phyloP scores from a whole-genome alignment of 306 rosid species.

The Trifolium subterraneum region DNA sequence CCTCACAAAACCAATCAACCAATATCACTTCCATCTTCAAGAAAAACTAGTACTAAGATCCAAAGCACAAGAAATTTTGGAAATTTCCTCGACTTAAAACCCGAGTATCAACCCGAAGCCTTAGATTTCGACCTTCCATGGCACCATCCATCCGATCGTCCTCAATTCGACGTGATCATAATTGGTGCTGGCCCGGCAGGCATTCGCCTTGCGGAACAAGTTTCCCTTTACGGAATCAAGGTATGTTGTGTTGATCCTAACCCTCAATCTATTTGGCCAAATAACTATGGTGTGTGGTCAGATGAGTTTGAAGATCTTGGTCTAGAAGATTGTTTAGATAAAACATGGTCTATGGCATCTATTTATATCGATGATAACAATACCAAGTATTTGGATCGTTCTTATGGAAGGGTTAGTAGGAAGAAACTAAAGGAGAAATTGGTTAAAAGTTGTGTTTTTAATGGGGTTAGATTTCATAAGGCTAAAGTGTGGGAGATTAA shows the following conservation, averaged over 20 bases:
- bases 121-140: conserved; percentile 66
- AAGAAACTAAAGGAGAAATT: conserved; percentile 60
- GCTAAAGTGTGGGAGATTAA: conserved; percentile 71
- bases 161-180: conserved; percentile 64
- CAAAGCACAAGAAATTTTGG: conserved; percentile 55
- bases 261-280: conserved; percentile 85
- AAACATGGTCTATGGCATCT: conserved; percentile 74
- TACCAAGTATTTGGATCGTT: conserved; percentile 67
- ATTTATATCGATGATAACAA: conserved; percentile 58
- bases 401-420: conserved; percentile 70
- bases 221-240: conserved; percentile 66
- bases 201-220: conserved; percentile 71
- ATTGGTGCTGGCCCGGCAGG: conserved; percentile 88
- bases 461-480: conserved; percentile 68
- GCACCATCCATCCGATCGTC: conserved; percentile 51
- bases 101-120: conserved; percentile 48
- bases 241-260: conserved; percentile 87
- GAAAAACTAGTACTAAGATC: conserved; percentile 36
- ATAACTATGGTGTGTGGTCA: conserved; percentile 86
- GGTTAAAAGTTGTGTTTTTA: conserved; percentile 59
- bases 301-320: conserved; percentile 74
- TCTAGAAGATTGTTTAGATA: conserved; percentile 71
- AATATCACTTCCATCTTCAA: conserved; percentile 40
- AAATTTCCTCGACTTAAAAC: conserved; percentile 66
- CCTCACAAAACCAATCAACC: conserved; percentile 32